Percentiles rank a stretch among this genome's conserved stretches.
Evolutionary conservation across 768 basidiomycete genomes (phyloP).

Genomic region (Megacollybia marginata): DNA sequence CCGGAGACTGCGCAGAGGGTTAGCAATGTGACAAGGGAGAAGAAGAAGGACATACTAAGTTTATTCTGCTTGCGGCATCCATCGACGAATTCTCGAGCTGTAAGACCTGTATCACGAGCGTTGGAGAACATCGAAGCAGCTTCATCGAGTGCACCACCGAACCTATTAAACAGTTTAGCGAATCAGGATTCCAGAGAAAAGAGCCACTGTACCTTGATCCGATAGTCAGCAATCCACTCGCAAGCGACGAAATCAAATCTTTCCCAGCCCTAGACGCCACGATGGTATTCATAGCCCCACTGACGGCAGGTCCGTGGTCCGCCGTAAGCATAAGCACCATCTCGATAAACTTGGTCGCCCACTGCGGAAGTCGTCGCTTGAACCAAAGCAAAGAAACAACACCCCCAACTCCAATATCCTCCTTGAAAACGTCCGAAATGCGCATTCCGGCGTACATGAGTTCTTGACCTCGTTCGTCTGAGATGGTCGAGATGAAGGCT

Average conservation of each 20-base stretch:
- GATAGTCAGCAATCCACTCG: conserved; percentile 94
- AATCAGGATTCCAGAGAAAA: not conserved
- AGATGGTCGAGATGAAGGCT: conserved; percentile 98
- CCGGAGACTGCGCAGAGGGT: conserved; percentile 60
- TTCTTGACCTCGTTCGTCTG: conserved; percentile 98
- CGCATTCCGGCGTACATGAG: conserved; percentile 98
- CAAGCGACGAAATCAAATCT: conserved; percentile 93
- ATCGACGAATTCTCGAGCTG: conserved; percentile 98
- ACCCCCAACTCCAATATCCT: conserved; percentile 93
- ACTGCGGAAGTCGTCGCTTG: conserved; percentile 61
- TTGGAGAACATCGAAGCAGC: conserved; percentile 93
- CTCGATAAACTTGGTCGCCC: conserved; percentile 98
- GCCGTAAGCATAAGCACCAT: conserved; percentile 99
- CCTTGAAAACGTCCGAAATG: conserved; percentile 98
- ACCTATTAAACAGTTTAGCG: conserved; percentile 29
- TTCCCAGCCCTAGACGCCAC: conserved; percentile 99
- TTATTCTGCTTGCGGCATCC: conserved; percentile 89
- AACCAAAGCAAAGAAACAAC: conserved; percentile 89
- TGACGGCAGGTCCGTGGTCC: conserved; percentile 97
- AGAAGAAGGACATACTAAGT: conserved; percentile 55
- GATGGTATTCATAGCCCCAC: conserved; percentile 99
- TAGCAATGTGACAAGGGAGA: conserved; percentile 5
- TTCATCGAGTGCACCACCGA: conserved; percentile 98
- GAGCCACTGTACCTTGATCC: conserved; percentile 36
- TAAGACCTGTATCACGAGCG: conserved; percentile 85